Conservation (phyloP, 2,329 filamentous ascomycete species). For the Neopestalotiopsis sp. region DNA sequence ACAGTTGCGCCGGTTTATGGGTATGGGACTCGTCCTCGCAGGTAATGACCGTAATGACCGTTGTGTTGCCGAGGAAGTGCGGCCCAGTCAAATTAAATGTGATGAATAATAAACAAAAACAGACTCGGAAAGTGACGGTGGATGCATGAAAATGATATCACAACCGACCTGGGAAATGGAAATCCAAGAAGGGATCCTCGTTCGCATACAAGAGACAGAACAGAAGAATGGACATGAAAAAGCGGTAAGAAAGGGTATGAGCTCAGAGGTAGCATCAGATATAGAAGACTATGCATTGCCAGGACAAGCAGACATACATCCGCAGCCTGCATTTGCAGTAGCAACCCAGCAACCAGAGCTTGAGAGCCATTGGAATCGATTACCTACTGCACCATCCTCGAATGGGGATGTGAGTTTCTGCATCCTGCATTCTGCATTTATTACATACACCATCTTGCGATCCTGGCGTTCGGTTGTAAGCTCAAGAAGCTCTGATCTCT, state of each 20-base stretch:
- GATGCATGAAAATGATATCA: slow-evolving; percentile 1
- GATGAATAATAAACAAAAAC: not conserved
- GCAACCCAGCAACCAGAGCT: not conserved
- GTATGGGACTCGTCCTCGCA: not conserved
- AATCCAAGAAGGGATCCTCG: no score
- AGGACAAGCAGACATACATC: not conserved
- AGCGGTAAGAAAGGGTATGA: slow-evolving; percentile 10
- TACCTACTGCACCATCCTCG: not conserved
- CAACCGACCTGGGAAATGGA: not conserved
- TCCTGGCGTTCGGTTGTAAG: not conserved
- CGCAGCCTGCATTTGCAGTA: not conserved
- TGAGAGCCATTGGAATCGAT: not conserved
- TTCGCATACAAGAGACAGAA: no score
- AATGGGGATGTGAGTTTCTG: not conserved
- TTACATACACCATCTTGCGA: not conserved
- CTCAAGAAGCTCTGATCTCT: not conserved
- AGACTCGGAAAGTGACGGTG: not conserved
- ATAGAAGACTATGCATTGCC: not conserved
- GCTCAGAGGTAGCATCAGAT: not conserved
- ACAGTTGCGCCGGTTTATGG: no score
- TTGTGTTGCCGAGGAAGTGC: slow-evolving; percentile 3
- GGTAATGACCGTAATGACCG: not conserved
- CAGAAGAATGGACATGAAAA: not conserved
- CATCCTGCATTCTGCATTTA: slow-evolving; percentile 1
- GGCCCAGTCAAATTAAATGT: not conserved